Evolutionary conservation across 495 filamentous ascomycete genomes (phyloP), one percentile per base, ranked within the genome.

Genomic region (Copromyces sp.): DNA sequence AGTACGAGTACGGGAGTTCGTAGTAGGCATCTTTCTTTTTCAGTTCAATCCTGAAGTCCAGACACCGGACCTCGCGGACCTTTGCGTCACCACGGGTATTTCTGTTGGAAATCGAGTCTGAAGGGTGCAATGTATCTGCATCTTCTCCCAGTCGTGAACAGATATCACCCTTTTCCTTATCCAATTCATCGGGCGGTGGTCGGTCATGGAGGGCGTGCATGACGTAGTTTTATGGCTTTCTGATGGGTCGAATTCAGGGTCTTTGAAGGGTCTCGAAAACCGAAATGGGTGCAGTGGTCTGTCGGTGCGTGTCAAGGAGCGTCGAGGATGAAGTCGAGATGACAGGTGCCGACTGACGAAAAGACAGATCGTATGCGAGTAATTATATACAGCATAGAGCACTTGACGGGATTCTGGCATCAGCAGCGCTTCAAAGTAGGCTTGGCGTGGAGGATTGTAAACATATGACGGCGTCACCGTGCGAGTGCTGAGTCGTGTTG

Each of bases 1-100:
- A 83, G 74, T 88, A 94, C 61, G 79, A 82, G 78, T 86, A 93
- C 42, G 90, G 91, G 1, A 93, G 85, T 70, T 89, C 85, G 20
- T 89, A 87, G 77, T 88, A 90, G 73, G 86, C 88, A 70, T 91
- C 89, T 9, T 88, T 79, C 73, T 91, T 89, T 68, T 83, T 88
- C 16, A 93, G 78, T 75, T 91, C 90, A 24, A 85, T 84, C 75
- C 86, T 89, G 68, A 16, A 8, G 5, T 37, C 29, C 20, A 32
- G 47, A 20, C 47, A 20, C 5, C 24, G 24, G 32, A 20, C 16
- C 47, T 32, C 38, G 9, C 82, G 37, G n/a, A 68, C 9, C 14
- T 53, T 7, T 37, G 32, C 39, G 17, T 20, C 68, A 70, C 35
- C 24, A 72, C 53, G 68, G 32, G 6, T 8, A 6, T 44, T 12